phyloP scores from a whole-genome alignment of 371 early-diverging fungal genomes.

The Rhizopus arrhizus region DNA sequence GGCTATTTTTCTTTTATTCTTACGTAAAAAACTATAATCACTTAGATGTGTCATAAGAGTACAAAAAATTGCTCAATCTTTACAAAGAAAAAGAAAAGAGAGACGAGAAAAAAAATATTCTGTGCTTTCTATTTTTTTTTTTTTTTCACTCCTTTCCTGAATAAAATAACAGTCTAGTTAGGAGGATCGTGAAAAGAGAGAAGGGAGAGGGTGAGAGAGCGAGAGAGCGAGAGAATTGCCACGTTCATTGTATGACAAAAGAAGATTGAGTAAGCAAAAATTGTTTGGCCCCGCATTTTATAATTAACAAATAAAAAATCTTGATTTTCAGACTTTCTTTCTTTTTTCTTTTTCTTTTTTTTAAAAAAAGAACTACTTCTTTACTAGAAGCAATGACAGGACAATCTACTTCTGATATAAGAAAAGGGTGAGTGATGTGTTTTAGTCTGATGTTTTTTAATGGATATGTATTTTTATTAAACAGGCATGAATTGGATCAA shows the following conservation, averaged over 20 bases:
- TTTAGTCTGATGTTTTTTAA: neutral
- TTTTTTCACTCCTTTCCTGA: neutral
- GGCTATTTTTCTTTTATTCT: neutral
- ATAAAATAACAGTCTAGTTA: no score
- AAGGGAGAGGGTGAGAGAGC: no score
- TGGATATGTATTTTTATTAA: neutral
- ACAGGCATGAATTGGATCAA: slow-evolving; percentile 69
- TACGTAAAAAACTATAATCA: slow-evolving; percentile 6
- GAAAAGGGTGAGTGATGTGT: slow-evolving; percentile 33
- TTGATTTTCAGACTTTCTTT: slow-evolving; percentile 4
- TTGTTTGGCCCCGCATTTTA: neutral
- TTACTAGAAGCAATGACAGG: slow-evolving; percentile 9
- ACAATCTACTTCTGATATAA: slow-evolving; percentile 40
- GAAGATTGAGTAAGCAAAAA: neutral
- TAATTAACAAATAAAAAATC: neutral
- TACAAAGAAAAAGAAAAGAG: neutral
- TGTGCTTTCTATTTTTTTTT: neutral
- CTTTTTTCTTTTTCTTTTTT: slow-evolving; percentile 5
- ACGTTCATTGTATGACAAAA: no score
- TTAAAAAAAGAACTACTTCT: neutral
- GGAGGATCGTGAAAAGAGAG: no score
- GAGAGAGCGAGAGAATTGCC: no score
- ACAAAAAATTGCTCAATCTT: neutral
- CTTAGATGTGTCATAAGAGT: slow-evolving; percentile 3
- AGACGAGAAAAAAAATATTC: neutral